phyloP scores from a whole-genome alignment of 352 stramenopile genomes.

The Globisporangium lucens region DNA sequence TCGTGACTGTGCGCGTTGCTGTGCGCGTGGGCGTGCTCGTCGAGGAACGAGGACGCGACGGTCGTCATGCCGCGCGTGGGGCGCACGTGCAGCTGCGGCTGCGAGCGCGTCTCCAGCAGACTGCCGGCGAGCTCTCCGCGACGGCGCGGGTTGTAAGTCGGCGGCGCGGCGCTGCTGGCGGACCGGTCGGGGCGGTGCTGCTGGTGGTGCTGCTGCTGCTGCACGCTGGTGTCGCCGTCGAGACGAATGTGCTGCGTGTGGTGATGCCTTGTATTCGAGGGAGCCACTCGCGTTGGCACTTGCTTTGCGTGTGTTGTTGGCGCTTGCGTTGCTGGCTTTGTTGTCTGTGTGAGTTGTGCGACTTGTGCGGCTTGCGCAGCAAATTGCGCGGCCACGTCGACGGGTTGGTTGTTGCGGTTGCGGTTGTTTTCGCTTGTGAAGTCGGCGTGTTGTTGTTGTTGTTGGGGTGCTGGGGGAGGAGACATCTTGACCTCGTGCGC shows the following conservation, averaged over 20 bases:
- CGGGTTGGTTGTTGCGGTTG: not conserved
- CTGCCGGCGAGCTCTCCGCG: slow-evolving; percentile 5
- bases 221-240: not conserved
- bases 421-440: not conserved
- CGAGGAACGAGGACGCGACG: not conserved
- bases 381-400: not conserved
- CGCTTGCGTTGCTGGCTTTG: slow-evolving; percentile 1
- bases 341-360: not conserved
- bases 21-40: not conserved
- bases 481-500: not conserved
- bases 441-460: not conserved
- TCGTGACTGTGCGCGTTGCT: not conserved
- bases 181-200: not conserved
- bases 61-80: slow-evolving; percentile 11
- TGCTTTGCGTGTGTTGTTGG: not conserved
- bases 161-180: not conserved
- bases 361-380: slow-evolving; percentile 4
- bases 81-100: not conserved
- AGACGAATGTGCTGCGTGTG: slow-evolving; percentile 11
- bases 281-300: not conserved
- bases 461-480: not conserved
- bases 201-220: not conserved
- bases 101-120: slow-evolving; percentile 2
- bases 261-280: too few species aligned
- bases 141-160: not conserved